phyloP scores from a whole-genome alignment of 495 filamentous ascomycete species.

The Podospora australis region DNA sequence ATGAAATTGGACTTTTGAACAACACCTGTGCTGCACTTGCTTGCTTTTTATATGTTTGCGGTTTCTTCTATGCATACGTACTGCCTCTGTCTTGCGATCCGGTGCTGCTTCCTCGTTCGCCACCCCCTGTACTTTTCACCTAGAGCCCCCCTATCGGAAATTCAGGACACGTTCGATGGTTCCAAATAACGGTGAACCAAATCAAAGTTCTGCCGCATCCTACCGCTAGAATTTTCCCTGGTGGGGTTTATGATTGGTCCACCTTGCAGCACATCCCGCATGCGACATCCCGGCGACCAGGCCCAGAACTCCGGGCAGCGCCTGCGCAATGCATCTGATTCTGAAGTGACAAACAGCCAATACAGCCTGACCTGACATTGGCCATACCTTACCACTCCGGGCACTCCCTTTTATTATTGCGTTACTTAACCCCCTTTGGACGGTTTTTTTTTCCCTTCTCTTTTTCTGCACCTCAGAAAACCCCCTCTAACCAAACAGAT shows the following conservation, averaged over 20 bases:
- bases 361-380: not conserved
- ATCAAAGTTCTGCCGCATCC: constrained; percentile 12
- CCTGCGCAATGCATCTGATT: not conserved
- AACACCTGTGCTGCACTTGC: not conserved
- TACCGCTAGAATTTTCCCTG: constrained; percentile 16
- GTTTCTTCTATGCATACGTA: too few species aligned
- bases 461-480: not conserved
- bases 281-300: not conserved
- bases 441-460: constrained; percentile 1
- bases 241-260: constrained; percentile 11
- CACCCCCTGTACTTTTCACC: not conserved
- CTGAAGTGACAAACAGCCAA: not conserved
- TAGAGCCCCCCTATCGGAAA: too few species aligned
- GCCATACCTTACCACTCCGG: not conserved
- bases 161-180: not conserved
- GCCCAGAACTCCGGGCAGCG: not conserved
- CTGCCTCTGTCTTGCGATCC: too few species aligned
- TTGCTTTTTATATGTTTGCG: too few species aligned
- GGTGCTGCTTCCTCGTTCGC: too few species aligned
- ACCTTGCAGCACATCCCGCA: constrained; percentile 4
- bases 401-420: not conserved
- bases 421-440: not conserved
- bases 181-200: not conserved
- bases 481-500: not conserved
- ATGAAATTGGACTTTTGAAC: constrained; percentile 11